Evolutionary conservation across 495 filamentous ascomycete genomes (phyloP).

Genomic region (Neurospora cerealis): DNA sequence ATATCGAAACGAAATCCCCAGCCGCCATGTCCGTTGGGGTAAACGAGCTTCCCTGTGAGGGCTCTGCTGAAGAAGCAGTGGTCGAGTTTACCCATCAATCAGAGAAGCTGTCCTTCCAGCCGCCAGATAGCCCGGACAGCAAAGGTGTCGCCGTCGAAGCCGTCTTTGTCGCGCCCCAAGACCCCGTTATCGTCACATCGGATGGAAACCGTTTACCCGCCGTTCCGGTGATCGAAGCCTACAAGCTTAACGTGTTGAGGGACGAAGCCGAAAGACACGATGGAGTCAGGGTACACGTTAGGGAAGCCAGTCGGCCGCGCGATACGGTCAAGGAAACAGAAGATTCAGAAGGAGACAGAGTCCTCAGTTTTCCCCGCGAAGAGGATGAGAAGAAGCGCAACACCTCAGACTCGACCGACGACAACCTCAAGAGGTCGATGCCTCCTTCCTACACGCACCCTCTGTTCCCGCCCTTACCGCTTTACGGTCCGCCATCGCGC

Average conservation of each 20-base stretch:
- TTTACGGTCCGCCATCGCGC: slow-evolving; percentile 66
- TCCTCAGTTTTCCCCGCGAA: slow-evolving; percentile 5
- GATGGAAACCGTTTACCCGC: slow-evolving; percentile 55
- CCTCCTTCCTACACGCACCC: slow-evolving; percentile 65
- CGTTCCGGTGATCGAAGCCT: slow-evolving; percentile 54
- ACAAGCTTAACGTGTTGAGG: slow-evolving; percentile 53
- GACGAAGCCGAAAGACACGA: slow-evolving; percentile 34
- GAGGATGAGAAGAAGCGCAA: slow-evolving; percentile 6
- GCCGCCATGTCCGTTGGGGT: background rate
- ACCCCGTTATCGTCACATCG: slow-evolving; percentile 59
- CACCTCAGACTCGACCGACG: slow-evolving; percentile 14
- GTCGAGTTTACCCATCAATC: slow-evolving; percentile 44
- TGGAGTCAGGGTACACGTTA: slow-evolving; percentile 4
- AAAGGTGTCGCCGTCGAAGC: slow-evolving; percentile 49
- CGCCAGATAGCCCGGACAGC: slow-evolving; percentile 12
- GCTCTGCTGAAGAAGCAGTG: slow-evolving; percentile 13
- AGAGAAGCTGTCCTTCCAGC: slow-evolving; percentile 45
- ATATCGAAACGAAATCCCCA: background rate
- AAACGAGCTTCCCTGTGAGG: background rate
- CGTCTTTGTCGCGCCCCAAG: slow-evolving; percentile 56
- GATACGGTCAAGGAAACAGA: slow-evolving; percentile 4
- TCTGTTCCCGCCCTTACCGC: slow-evolving; percentile 76
- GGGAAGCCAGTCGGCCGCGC: slow-evolving; percentile 15
- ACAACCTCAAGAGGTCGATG: slow-evolving; percentile 31
- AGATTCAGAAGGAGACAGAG: slow-evolving; percentile 3